Conservation (phyloP, 2,329 filamentous ascomycete genomes). For the Trichophyton simii region DNA sequence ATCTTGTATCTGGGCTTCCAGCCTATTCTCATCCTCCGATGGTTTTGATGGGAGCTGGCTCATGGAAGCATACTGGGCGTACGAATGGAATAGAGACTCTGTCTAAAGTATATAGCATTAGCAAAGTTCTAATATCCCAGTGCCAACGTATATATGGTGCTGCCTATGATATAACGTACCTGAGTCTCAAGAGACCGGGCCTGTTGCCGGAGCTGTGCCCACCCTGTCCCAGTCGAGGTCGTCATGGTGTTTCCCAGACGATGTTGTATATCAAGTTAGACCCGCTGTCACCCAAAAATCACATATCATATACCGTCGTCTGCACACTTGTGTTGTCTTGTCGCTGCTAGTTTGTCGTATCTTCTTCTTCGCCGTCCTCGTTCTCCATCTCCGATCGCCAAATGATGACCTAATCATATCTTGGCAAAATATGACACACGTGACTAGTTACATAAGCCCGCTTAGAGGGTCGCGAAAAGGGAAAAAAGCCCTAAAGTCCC, state of each 20-base stretch:
- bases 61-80: conserved; percentile 79
- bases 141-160: too few species aligned
- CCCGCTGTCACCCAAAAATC: background rate
- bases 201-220: conserved; percentile 90
- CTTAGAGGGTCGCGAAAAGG: conserved; percentile 12
- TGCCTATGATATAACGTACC: conserved; percentile 39
- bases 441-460: conserved; percentile 5
- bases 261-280: background rate
- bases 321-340: background rate
- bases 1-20: conserved; percentile 71
- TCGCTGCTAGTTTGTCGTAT: background rate
- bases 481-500: conserved; percentile 33
- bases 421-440: background rate
- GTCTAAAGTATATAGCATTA: conserved; percentile 45
- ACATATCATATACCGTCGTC: background rate
- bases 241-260: conserved; percentile 33
- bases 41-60: conserved; percentile 70
- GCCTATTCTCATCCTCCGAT: conserved; percentile 67
- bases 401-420: background rate
- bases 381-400: background rate
- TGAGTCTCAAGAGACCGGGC: conserved; percentile 79
- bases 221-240: conserved; percentile 52
- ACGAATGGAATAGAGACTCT: conserved; percentile 56
- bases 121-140: background rate
- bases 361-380: background rate